Percentiles rank a stretch among this genome's conserved stretches.
Conservation (phyloP, 2,329 filamentous ascomycete species). For the Pleoardoris graminearum region DNA sequence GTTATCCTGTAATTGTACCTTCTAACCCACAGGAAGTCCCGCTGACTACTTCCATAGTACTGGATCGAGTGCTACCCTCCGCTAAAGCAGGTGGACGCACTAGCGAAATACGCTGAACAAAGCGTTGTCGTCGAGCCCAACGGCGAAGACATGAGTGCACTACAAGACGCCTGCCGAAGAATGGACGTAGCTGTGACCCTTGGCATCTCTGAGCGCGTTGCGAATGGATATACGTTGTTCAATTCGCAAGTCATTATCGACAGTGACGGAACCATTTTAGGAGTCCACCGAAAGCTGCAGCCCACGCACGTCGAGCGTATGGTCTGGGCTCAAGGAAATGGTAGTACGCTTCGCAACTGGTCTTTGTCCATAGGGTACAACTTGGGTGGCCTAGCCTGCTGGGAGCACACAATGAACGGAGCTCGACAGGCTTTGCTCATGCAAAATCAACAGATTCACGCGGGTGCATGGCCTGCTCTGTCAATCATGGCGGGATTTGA, state of each 20-base stretch:
- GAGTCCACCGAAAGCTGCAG: slow-evolving; percentile 46
- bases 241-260: slow-evolving; percentile 44
- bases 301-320: slow-evolving; percentile 43
- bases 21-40: not conserved
- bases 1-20: slow-evolving; percentile 35
- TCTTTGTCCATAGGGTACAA: slow-evolving; percentile 38
- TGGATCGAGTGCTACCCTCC: slow-evolving; percentile 44
- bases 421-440: slow-evolving; percentile 42
- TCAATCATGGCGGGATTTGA: slow-evolving; percentile 47
- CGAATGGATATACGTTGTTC: slow-evolving; percentile 40
- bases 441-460: slow-evolving; percentile 44
- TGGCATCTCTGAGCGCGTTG: slow-evolving; percentile 41
- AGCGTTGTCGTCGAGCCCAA: slow-evolving; percentile 42
- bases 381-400: slow-evolving; percentile 42
- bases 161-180: slow-evolving; percentile 40
- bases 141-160: slow-evolving; percentile 32
- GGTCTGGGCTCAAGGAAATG: slow-evolving; percentile 43
- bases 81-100: slow-evolving; percentile 37
- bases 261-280: slow-evolving; percentile 37
- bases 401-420: slow-evolving; percentile 47
- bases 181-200: slow-evolving; percentile 39
- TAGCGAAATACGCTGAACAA: slow-evolving; percentile 41
- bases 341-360: slow-evolving; percentile 38
- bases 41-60: slow-evolving; percentile 30
- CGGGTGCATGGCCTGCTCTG: slow-evolving; percentile 45